These are phyloP conservation scores for Arthromyces matolae DNA, from an alignment of 768 basidiomycete genomes.

Conservation along the genomic window DNA sequence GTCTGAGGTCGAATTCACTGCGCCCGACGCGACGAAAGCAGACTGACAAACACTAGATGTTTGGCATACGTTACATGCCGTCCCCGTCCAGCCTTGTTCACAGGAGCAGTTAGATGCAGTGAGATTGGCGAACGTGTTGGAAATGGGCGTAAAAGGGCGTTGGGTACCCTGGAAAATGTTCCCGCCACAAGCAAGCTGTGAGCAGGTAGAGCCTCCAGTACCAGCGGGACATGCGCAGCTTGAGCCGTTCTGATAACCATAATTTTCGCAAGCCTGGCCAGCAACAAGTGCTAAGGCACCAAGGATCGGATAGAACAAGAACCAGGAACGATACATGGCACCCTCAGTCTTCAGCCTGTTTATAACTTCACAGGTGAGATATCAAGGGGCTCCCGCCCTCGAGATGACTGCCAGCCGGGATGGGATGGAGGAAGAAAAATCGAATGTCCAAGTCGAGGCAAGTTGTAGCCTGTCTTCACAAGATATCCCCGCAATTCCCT, in stretches of 20 bases:
- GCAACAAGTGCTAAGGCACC: constrained; percentile 17
- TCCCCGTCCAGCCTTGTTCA: constrained; percentile 70
- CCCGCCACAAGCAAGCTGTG: constrained; percentile 72
- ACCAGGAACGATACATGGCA: constrained; percentile 10
- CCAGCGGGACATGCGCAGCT: constrained; percentile 78
- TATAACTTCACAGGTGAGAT: too few relatives aligned
- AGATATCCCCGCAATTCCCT: too few relatives aligned
- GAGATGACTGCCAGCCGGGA: too few relatives aligned
- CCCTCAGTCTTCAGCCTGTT: background rate
- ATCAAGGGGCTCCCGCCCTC: too few relatives aligned
- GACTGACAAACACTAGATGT: constrained; percentile 62
- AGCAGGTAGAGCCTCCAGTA: constrained; percentile 70
- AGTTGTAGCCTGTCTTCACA: too few relatives aligned
- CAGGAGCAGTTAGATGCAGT: constrained; percentile 68
- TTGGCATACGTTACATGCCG: constrained; percentile 78
- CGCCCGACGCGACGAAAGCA: constrained; percentile 46
- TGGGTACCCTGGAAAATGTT: constrained; percentile 71
- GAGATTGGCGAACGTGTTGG: constrained; percentile 55
- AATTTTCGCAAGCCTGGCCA: constrained; percentile 64
- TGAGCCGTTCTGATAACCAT: constrained; percentile 53
- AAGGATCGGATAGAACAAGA: constrained; percentile 20
- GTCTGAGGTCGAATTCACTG: constrained; percentile 29
- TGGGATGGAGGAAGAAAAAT: too few relatives aligned
- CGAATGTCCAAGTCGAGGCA: too few relatives aligned
- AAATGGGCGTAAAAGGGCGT: constrained; percentile 45